These are phyloP conservation scores for Ophiostoma himal-ulmi DNA, from an alignment of 2,329 filamentous ascomycete species.

Conservation along the genomic window DNA sequence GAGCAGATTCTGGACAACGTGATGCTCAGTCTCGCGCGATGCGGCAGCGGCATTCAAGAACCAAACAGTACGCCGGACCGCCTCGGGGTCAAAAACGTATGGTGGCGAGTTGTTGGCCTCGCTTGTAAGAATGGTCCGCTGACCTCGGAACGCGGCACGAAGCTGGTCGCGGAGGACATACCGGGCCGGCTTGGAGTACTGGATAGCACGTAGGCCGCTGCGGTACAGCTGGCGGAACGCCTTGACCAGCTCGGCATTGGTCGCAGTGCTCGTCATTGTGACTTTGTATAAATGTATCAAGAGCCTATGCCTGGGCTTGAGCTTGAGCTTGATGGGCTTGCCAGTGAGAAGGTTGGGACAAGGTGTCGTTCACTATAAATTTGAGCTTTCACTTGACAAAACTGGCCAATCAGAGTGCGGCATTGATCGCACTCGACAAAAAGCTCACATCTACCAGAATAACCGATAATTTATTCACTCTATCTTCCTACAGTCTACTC, in stretches of 20 bases:
- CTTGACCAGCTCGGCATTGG: slow-evolving; percentile 46
- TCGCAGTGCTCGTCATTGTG: slow-evolving; percentile 26
- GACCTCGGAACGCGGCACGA: slow-evolving; percentile 50
- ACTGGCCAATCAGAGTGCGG: not conserved
- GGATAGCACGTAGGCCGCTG: slow-evolving; percentile 61
- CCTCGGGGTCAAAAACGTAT: slow-evolving; percentile 43
- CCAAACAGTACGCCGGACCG: slow-evolving; percentile 59
- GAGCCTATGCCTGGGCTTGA: not conserved
- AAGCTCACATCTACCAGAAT: not conserved
- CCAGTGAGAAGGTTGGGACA: not conserved
- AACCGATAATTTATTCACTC: not conserved
- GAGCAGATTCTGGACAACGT: slow-evolving; percentile 63
- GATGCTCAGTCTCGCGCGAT: slow-evolving; percentile 64
- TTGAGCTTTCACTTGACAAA: not conserved
- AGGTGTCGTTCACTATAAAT: not conserved
- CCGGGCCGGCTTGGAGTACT: slow-evolving; percentile 63
- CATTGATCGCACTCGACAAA: not conserved
- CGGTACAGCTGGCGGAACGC: slow-evolving; percentile 68
- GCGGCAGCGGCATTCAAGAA: slow-evolving; percentile 62
- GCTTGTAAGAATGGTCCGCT: slow-evolving; percentile 19
- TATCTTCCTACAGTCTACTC: no score
- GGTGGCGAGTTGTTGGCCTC: slow-evolving; percentile 29
- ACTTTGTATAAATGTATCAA: not conserved
- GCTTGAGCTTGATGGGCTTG: not conserved
- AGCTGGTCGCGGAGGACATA: slow-evolving; percentile 56